Evolutionary conservation across 1,284 basidiomycete species (phyloP).

Genomic region (Irpex lacteus): DNA sequence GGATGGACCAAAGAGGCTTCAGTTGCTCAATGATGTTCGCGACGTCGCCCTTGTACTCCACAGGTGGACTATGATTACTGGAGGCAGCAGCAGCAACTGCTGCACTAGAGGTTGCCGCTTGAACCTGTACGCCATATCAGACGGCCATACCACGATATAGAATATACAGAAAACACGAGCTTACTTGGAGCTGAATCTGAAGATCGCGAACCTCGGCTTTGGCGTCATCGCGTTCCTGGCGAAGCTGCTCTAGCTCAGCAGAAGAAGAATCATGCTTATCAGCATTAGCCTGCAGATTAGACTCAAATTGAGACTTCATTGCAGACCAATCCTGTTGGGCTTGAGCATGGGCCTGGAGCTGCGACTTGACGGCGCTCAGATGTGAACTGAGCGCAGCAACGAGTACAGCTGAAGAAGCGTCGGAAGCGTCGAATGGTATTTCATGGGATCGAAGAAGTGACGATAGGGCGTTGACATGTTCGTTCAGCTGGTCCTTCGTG

Average conservation of each 20-base stretch:
- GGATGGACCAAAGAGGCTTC: conserved; percentile 71
- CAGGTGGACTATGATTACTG: conserved; percentile 24
- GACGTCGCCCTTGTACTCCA: conserved; percentile 50
- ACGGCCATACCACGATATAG: not conserved
- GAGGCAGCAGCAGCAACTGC: conserved; percentile 4
- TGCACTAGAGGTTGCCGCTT: conserved; percentile 13
- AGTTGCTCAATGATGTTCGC: conserved; percentile 62
- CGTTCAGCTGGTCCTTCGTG: conserved; percentile 47
- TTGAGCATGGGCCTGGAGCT: conserved; percentile 47
- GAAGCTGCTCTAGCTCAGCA: conserved; percentile 54
- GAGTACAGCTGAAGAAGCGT: conserved; percentile 49
- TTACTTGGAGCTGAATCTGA: conserved; percentile 44
- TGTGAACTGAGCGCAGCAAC: conserved; percentile 52
- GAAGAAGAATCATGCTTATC: conserved; percentile 48
- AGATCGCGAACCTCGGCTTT: conserved; percentile 42
- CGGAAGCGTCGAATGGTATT: conserved; percentile 49
- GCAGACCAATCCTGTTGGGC: conserved; percentile 48
- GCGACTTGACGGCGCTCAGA: conserved; percentile 48
- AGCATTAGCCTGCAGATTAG: conserved; percentile 42
- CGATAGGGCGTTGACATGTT: conserved; percentile 43
- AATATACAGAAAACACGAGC: not conserved
- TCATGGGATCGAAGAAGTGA: conserved; percentile 50
- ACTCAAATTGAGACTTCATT: conserved; percentile 44
- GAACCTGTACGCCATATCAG: conserved; percentile 7
- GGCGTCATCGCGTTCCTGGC: conserved; percentile 53